These are phyloP conservation scores for Rubia balearica DNA, from an alignment of 305 asterid genomes.

Conservation along the genomic window DNA sequence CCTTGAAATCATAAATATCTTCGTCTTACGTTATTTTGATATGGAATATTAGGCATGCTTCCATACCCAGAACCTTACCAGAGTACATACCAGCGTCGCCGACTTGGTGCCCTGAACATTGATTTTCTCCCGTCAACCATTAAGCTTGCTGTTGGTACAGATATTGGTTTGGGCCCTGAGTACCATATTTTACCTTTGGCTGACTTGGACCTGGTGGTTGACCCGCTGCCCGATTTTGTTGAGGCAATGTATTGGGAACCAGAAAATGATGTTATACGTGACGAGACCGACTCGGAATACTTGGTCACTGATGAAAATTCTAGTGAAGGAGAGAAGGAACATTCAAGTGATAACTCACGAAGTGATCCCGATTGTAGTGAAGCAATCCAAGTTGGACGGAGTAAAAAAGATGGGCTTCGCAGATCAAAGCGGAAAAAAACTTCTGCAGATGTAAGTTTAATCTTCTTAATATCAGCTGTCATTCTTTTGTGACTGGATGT, in stretches of 20 bases:
- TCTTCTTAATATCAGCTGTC: conserved; percentile 18
- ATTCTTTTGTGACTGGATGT: conserved; percentile 30
- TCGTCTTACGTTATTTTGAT: conserved; percentile 15
- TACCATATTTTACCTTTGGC: conserved; percentile 77
- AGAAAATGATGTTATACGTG: conserved; percentile 72
- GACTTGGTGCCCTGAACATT: conserved; percentile 80
- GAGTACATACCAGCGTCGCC: conserved; percentile 77
- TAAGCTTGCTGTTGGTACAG: conserved; percentile 85
- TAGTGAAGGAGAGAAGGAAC: conserved; percentile 53
- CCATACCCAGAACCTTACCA: conserved; percentile 99
- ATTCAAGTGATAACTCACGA: conserved; percentile 44
- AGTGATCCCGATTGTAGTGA: conserved; percentile 61
- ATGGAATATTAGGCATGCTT: conserved; percentile 70
- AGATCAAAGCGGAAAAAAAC: conserved; percentile 73
- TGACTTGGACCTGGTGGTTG: conserved; percentile 68
- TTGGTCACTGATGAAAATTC: conserved; percentile 56
- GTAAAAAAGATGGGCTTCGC: conserved; percentile 47
- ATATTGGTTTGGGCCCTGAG: conserved; percentile 71
- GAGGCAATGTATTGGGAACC: conserved; percentile 97
- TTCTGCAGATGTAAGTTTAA: conserved; percentile 54
- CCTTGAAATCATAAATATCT: conserved; percentile 18
- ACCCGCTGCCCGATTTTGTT: conserved; percentile 73
- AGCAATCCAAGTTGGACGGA: conserved; percentile 35
- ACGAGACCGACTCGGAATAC: conserved; percentile 94
- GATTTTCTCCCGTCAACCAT: conserved; percentile 93